A percentile compares a stretch with the other conserved stretches of the same genome.
phyloP scores from a whole-genome alignment of 805 yeast species.

The Tetrapisispora arboricola region DNA sequence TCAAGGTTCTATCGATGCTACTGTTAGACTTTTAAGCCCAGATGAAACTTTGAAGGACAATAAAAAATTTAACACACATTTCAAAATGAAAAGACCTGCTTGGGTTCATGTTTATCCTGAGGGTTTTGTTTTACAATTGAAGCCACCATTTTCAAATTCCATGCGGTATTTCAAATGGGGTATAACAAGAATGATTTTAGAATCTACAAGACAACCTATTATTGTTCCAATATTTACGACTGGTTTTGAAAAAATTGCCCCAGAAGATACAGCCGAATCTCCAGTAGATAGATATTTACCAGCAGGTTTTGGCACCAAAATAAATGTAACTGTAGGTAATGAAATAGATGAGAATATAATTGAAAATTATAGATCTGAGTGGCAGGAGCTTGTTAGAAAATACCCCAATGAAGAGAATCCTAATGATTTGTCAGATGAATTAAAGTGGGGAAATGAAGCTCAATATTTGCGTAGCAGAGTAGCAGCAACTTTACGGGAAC shows the following conservation, averaged over 20 bases:
- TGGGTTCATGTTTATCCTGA: slow-evolving; percentile 97
- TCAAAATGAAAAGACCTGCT: slow-evolving; percentile 49
- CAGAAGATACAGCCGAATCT: slow-evolving; percentile 53
- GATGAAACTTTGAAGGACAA: slow-evolving; percentile 40
- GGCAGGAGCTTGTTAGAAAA: slow-evolving; percentile 54
- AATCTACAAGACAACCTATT: slow-evolving; percentile 73
- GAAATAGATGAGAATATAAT: slow-evolving; percentile 53
- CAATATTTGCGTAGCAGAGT: slow-evolving; percentile 55
- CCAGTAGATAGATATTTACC: slow-evolving; percentile 53
- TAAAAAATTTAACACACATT: slow-evolving; percentile 33
- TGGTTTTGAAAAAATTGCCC: slow-evolving; percentile 81
- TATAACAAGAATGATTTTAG: slow-evolving; percentile 70
- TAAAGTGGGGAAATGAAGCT: slow-evolving; percentile 57
- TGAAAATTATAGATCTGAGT: slow-evolving; percentile 50
- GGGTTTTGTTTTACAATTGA: slow-evolving; percentile 79
- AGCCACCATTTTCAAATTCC: slow-evolving; percentile 70
- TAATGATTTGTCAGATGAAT: slow-evolving; percentile 47
- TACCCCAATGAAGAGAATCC: slow-evolving; percentile 43
- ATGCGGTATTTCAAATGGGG: slow-evolving; percentile 98
- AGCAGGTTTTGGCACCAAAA: slow-evolving; percentile 52
- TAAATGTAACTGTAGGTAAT: slow-evolving; percentile 63
- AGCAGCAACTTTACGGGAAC: slow-evolving; percentile 56
- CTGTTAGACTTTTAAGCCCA: slow-evolving; percentile 67
- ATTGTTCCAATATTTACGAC: slow-evolving; percentile 76
- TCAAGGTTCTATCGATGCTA: slow-evolving; percentile 83